A percentile compares a stretch with the other conserved stretches of the same genome.
phyloP scores from a whole-genome alignment of 257 asterid species.

The Striga asiatica region DNA sequence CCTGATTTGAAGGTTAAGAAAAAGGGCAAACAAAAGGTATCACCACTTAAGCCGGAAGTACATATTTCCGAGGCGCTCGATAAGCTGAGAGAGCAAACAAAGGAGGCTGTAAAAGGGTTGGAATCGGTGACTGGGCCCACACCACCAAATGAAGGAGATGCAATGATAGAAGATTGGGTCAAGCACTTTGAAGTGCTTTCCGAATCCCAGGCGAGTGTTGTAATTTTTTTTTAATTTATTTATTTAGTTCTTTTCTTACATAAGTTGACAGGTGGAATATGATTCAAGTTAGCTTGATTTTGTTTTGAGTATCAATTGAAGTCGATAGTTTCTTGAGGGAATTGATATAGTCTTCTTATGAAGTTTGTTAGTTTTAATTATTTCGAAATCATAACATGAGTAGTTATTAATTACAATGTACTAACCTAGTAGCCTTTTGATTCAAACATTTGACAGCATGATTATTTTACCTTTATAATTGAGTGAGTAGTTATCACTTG shows the following conservation, averaged over 20 bases:
- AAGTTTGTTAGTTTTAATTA: neutral
- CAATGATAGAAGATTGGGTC: slow-evolving; percentile 90
- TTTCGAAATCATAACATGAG: neutral
- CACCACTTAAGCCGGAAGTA: slow-evolving; percentile 38
- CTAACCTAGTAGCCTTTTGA: too few species aligned
- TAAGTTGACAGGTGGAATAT: neutral
- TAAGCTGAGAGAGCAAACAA: slow-evolving; percentile 89
- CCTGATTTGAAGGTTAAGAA: slow-evolving; percentile 86
- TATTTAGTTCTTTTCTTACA: neutral
- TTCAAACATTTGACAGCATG: too few species aligned
- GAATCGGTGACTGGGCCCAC: slow-evolving; percentile 58
- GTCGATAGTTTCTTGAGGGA: slow-evolving; percentile 5
- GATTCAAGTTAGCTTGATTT: neutral
- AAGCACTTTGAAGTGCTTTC: slow-evolving; percentile 98
- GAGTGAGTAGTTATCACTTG: too few species aligned
- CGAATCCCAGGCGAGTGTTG: slow-evolving; percentile 65
- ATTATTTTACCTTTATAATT: too few species aligned
- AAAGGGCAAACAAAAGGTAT: slow-evolving; percentile 72
- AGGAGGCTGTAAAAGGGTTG: slow-evolving; percentile 84
- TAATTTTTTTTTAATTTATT: neutral
- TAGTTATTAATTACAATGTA: neutral
- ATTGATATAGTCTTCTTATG: neutral
- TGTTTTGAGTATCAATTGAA: neutral
- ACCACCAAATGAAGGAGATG: slow-evolving; percentile 40
- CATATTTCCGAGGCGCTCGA: slow-evolving; percentile 86